A percentile compares a stretch with the other conserved stretches of the same genome.
phyloP scores from a whole-genome alignment of 768 basidiomycete genomes.

The Collybia sp. region DNA sequence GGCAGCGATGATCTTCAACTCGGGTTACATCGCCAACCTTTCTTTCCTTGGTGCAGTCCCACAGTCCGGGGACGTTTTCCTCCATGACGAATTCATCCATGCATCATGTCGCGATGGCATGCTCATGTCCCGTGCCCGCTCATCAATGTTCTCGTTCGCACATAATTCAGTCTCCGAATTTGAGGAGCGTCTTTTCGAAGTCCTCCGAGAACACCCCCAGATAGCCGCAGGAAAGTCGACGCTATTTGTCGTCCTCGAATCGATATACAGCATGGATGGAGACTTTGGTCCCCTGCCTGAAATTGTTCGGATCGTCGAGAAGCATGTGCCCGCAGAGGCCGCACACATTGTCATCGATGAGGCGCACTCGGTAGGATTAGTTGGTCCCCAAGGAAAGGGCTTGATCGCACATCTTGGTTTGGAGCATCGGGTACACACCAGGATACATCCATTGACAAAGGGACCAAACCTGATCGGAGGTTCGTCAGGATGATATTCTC shows the following conservation, averaged over 20 bases:
- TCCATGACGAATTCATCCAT: slow-evolving; percentile 52
- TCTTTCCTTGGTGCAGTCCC: slow-evolving; percentile 43
- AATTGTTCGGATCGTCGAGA: slow-evolving; percentile 34
- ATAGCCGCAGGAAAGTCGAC: slow-evolving; percentile 18
- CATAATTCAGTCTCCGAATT: slow-evolving; percentile 42
- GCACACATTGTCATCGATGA: slow-evolving; percentile 50
- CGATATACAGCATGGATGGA: slow-evolving; percentile 60
- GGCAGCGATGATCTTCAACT: slow-evolving; percentile 44
- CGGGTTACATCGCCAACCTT: slow-evolving; percentile 51
- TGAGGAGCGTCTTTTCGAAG: slow-evolving; percentile 17
- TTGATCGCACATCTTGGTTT: slow-evolving; percentile 34
- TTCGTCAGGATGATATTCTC: slow-evolving; percentile 25
- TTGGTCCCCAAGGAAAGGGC: slow-evolving; percentile 43
- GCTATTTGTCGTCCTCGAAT: slow-evolving; percentile 49
- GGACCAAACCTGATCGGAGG: slow-evolving; percentile 60
- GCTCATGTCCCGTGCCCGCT: slow-evolving; percentile 26
- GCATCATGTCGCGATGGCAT: slow-evolving; percentile 49
- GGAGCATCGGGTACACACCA: slow-evolving; percentile 34
- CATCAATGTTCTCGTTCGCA: slow-evolving; percentile 26
- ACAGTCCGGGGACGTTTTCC: slow-evolving; percentile 37
- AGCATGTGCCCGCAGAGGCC: slow-evolving; percentile 27
- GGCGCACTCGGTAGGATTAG: slow-evolving; percentile 54
- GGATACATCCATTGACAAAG: slow-evolving; percentile 54
- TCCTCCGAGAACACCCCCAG: slow-evolving; percentile 16
- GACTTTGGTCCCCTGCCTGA: slow-evolving; percentile 42